Evolutionary conservation across 2,329 filamentous ascomycete species (phyloP).

Genomic region (Emmonsia crescens): DNA sequence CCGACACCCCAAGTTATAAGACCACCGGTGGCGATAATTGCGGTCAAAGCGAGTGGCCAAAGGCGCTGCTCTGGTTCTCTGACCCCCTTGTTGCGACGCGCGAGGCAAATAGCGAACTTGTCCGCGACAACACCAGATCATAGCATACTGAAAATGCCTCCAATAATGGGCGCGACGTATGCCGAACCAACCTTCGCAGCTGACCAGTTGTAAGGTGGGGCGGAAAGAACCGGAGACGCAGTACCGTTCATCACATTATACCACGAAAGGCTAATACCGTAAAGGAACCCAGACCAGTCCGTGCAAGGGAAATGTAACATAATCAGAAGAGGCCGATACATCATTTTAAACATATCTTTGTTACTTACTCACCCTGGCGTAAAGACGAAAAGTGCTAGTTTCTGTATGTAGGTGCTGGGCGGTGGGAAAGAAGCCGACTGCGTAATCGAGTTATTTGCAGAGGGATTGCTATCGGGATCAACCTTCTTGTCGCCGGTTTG

Average conservation of each 20-base stretch:
- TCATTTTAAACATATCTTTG: constrained; percentile 15
- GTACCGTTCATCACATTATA: constrained; percentile 25
- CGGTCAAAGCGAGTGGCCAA: constrained; percentile 20
- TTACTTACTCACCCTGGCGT: constrained; percentile 9
- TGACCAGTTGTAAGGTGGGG: constrained; percentile 20
- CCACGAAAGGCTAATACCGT: constrained; percentile 21
- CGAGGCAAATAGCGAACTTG: constrained; percentile 24
- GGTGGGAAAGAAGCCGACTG: constrained; percentile 3
- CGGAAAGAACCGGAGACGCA: constrained; percentile 18
- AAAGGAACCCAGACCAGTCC: constrained; percentile 20
- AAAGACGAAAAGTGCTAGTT: constrained; percentile 20
- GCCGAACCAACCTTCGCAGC: constrained; percentile 18
- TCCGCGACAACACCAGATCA: constrained; percentile 11
- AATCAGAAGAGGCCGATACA: constrained; percentile 17
- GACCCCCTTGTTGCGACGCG: constrained; percentile 33
- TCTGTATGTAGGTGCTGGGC: constrained; percentile 4
- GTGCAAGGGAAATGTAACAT: constrained; percentile 22
- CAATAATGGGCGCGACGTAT: constrained; percentile 19
- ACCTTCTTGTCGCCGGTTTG: constrained; percentile 1
- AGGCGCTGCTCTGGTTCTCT: constrained; percentile 28
- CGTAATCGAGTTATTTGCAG: background rate
- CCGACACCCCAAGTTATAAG: constrained; percentile 22
- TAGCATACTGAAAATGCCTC: constrained; percentile 12
- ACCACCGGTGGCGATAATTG: constrained; percentile 17
- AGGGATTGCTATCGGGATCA: background rate